A percentile compares a stretch with the other conserved stretches of the same genome.
Evolutionary conservation across 768 basidiomycete species (phyloP).

Genomic region (Trametes elegans): DNA sequence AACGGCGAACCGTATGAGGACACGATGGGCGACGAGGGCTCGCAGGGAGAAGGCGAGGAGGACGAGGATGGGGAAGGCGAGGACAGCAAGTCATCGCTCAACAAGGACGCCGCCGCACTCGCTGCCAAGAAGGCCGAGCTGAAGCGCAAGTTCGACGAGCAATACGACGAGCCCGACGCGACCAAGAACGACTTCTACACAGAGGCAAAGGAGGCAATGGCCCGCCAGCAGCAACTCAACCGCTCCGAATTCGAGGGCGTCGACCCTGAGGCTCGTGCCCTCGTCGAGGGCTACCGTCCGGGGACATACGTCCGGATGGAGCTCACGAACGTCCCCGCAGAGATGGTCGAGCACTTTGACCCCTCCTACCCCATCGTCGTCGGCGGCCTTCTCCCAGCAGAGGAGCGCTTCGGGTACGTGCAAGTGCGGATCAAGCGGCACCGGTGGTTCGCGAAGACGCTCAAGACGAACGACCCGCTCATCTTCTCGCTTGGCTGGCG

Average conservation of each 20-base stretch:
- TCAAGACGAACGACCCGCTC: slow-evolving; percentile 97
- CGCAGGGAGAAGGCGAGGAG: slow-evolving; percentile 37
- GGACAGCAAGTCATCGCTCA: slow-evolving; percentile 24
- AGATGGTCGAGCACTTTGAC: slow-evolving; percentile 92
- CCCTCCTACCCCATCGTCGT: slow-evolving; percentile 88
- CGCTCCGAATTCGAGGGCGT: slow-evolving; percentile 80
- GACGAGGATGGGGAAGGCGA: slow-evolving; percentile 35
- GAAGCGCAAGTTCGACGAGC: slow-evolving; percentile 94
- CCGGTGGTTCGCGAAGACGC: slow-evolving; percentile 85
- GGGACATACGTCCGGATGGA: slow-evolving; percentile 94
- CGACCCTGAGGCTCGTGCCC: slow-evolving; percentile 70
- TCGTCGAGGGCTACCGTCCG: slow-evolving; percentile 88
- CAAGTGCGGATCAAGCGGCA: slow-evolving; percentile 97
- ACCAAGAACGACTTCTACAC: slow-evolving; percentile 86
- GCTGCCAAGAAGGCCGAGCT: slow-evolving; percentile 86
- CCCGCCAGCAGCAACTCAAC: slow-evolving; percentile 79
- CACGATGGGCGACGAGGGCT: slow-evolving; percentile 30
- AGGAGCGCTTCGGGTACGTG: slow-evolving; percentile 90
- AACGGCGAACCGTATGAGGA: slow-evolving; percentile 40
- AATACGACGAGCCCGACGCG: slow-evolving; percentile 88
- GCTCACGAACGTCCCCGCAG: slow-evolving; percentile 78
- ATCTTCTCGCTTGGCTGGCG: slow-evolving; percentile 98
- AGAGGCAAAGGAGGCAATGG: slow-evolving; percentile 89
- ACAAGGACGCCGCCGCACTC: slow-evolving; percentile 46
- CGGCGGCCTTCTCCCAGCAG: slow-evolving; percentile 85